Percentiles rank a stretch among this genome's conserved stretches.
Evolutionary conservation across 768 basidiomycete species (phyloP).

Genomic region (Filobasidium wieringae): DNA sequence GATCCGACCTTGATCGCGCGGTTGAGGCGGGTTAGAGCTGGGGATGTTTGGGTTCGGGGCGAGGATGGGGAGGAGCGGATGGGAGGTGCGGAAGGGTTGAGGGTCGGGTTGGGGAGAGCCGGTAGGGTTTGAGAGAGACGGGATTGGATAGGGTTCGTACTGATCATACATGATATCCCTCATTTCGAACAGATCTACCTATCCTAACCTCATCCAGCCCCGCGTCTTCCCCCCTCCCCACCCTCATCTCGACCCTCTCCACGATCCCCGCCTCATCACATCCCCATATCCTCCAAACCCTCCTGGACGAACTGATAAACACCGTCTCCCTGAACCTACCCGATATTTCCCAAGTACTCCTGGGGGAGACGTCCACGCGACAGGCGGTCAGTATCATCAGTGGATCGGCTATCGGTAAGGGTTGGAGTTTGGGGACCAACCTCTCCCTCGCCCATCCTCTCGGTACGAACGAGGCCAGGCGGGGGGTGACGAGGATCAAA

Average conservation of each 20-base stretch:
- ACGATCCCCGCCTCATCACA: conserved; percentile 29
- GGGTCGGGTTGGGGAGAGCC: conserved; percentile 16
- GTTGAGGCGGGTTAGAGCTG: too few relatives aligned
- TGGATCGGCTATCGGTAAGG: conserved; percentile 29
- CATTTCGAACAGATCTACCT: conserved; percentile 16
- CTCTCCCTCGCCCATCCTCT: conserved; percentile 2
- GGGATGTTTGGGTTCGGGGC: neutral
- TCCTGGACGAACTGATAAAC: conserved; percentile 25
- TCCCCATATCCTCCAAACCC: conserved; percentile 27
- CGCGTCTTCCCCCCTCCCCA: conserved; percentile 16
- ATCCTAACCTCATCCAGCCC: conserved; percentile 7
- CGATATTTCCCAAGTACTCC: conserved; percentile 26
- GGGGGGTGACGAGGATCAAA: conserved; percentile 19
- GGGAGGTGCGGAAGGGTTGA: conserved; percentile 2
- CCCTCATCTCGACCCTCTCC: conserved; percentile 22
- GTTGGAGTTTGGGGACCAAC: conserved; percentile 33
- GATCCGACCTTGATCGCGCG: too few relatives aligned
- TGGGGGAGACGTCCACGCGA: conserved; percentile 35
- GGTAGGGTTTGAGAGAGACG: neutral
- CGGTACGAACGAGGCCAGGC: neutral
- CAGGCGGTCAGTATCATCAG: conserved; percentile 32
- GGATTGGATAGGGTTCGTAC: neutral
- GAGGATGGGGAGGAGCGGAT: neutral
- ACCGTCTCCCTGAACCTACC: conserved; percentile 20
- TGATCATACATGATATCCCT: neutral